Evolutionary conservation across 2,329 filamentous ascomycete genomes (phyloP).

Genomic region (Pyrenochaeta sp.): DNA sequence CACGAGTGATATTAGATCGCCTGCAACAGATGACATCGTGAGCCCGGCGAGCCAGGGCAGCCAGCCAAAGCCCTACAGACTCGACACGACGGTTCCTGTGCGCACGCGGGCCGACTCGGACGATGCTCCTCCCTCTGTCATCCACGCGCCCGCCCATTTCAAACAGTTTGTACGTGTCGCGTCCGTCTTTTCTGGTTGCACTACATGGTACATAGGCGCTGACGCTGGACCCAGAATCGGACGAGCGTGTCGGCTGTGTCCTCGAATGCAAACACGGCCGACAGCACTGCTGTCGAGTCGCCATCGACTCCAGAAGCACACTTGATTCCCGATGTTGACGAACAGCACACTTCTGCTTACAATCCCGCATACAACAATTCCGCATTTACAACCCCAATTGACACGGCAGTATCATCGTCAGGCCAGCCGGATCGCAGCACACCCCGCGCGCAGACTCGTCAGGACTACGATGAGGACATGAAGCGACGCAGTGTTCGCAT

Average conservation of each 20-base stretch:
- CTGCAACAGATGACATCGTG: conserved; percentile 46
- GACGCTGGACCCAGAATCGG: conserved; percentile 40
- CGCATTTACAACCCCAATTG: conserved; percentile 74
- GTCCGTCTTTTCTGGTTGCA: conserved; percentile 33
- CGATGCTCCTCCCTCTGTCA: conserved; percentile 87
- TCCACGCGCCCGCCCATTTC: conserved; percentile 88
- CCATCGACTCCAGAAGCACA: conserved; percentile 49
- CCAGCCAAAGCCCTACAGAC: conserved; percentile 50
- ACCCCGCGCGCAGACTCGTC: conserved; percentile 81
- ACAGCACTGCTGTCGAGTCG: conserved; percentile 48
- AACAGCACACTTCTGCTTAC: conserved; percentile 52
- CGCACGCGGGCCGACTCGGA: conserved; percentile 63
- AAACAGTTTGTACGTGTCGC: conserved; percentile 71
- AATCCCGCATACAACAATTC: conserved; percentile 24
- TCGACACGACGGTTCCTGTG: conserved; percentile 56
- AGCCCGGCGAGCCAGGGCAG: conserved; percentile 44
- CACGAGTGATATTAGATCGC: conserved; percentile 50
- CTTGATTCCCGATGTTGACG: conserved; percentile 47
- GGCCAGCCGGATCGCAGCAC: conserved; percentile 70
- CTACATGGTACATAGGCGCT: conserved; percentile 32
- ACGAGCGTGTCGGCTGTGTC: conserved; percentile 38
- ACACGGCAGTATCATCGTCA: conserved; percentile 69
- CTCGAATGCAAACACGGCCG: conserved; percentile 42
- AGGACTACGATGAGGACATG: conserved; percentile 72
- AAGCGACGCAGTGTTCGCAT: conserved; percentile 64